A percentile compares a stretch with the other conserved stretches of the same genome.
Evolutionary conservation across 495 filamentous ascomycete genomes (phyloP).

Genomic region (Aspergillus kassunensis): DNA sequence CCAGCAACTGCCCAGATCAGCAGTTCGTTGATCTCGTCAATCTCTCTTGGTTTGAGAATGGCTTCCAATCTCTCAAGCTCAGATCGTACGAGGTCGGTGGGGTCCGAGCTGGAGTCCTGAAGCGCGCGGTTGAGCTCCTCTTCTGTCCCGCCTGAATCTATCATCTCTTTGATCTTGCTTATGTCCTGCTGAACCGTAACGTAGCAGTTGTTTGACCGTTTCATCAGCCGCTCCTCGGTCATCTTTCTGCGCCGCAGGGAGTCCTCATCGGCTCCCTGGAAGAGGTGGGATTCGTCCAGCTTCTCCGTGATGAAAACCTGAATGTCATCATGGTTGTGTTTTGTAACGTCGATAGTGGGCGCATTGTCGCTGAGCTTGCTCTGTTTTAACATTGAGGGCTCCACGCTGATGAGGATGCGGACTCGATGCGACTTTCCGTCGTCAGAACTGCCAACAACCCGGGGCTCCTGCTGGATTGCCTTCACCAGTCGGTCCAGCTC

Average conservation of each 20-base stretch:
- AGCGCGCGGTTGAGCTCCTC: conserved; percentile 19
- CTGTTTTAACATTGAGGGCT: background rate
- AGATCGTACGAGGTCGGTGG: conserved; percentile 10
- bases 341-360: conserved; percentile 9
- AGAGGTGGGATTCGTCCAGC: conserved; percentile 6
- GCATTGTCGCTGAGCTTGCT: no score
- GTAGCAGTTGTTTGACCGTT: conserved; percentile 10
- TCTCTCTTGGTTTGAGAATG: conserved; percentile 17
- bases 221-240: conserved; percentile 4
- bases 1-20: conserved; percentile 23
- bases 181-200: conserved; percentile 10
- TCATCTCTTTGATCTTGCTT: conserved; percentile 18
- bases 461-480: background rate
- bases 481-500: conserved; percentile 2
- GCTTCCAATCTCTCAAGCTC: conserved; percentile 18
- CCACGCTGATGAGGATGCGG: conserved; percentile 9
- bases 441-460: background rate
- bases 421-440: background rate
- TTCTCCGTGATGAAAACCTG: conserved; percentile 7
- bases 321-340: conserved; percentile 9
- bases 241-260: conserved; percentile 5
- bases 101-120: conserved; percentile 17
- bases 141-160: conserved; percentile 20
- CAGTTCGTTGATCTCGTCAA: conserved; percentile 26
- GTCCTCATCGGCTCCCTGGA: conserved; percentile 10